Base-by-base conservation (phyloP, 352 stramenopile genomes). In the Phytophthora constricta region DNA sequence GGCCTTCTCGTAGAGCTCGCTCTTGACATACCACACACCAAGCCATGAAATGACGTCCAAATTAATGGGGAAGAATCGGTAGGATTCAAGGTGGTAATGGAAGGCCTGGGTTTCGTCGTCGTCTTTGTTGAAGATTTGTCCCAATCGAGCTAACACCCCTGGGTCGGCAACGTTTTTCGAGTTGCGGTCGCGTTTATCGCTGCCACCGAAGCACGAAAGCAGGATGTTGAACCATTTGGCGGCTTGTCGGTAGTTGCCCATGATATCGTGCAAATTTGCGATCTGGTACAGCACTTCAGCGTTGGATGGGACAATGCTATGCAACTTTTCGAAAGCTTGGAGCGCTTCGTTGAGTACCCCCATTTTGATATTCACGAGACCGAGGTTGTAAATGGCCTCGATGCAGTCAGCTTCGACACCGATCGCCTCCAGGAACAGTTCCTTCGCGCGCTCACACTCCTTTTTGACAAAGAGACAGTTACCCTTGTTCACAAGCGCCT, bases 361-460 rank as follows among this genome's bases (percentile, higher is more conserved):
- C 77, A 97, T 93, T 68, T 95, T 90, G 59, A 92, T 93, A 61
- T 95, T 94, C 42, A 93, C 89, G 13, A 93, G 70, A 0, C 97
- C 97, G 13, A 99, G 86, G 62, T 99, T 99, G 79, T 98, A 99
- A 50, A 99, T 98, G 10, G 97, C 95, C 71, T 98, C 93, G 22
- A 96, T 93, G 58, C 93, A 98, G 76, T 98, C 92, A 11, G 92
- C 92, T 81, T 99, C 93, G 20, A 99, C 93, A 23, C 87, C 87
- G 16, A 95, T 95, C 8, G 96, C 96, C 68, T 99, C 97, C 14
- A 99, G 81, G 58, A 98, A 99, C 13, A 99, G 70, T 68, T 99
- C 91, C 58, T 98, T 98, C 11, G 97, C 96, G 20, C 87, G 81
- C 59, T 93, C 87, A 60, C 93, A 97, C 58, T 99, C 93, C 51